phyloP scores from a whole-genome alignment of 1,139 yeast genomes.

The Diutina ranongensis region DNA sequence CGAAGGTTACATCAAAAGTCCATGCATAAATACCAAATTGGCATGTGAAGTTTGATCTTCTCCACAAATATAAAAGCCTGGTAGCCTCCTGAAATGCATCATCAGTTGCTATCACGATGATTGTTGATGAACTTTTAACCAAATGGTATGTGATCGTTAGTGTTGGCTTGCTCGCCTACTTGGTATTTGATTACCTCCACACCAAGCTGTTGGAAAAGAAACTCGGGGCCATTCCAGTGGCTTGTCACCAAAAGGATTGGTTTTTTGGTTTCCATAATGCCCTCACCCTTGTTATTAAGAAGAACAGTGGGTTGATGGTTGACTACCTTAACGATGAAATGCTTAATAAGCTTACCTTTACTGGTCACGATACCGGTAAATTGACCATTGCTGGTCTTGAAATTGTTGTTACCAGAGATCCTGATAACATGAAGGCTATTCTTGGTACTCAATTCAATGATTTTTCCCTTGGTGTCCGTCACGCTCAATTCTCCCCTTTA shows the following conservation, averaged over 20 bases:
- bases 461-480: slow-evolving; percentile 38
- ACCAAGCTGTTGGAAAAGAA: slow-evolving; percentile 3
- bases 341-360: background rate
- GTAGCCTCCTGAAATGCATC: no score
- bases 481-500: slow-evolving; percentile 28
- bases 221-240: background rate
- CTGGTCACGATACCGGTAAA: background rate
- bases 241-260: background rate
- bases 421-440: slow-evolving; percentile 22
- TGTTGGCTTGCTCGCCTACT: slow-evolving; percentile 1
- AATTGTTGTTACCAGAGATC: slow-evolving; percentile 21
- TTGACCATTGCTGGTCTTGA: slow-evolving; percentile 13
- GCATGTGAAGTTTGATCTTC: background rate
- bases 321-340: slow-evolving; percentile 1
- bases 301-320: slow-evolving; percentile 3
- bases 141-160: slow-evolving; percentile 3
- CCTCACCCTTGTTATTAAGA: background rate
- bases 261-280: slow-evolving; percentile 1
- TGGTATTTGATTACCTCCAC: background rate
- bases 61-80: no score
- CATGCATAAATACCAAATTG: background rate
- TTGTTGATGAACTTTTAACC: background rate
- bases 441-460: slow-evolving; percentile 19
- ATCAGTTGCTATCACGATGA: background rate
- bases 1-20: background rate